phyloP scores from a whole-genome alignment of 495 filamentous ascomycete species.

The Podospora didyma region DNA sequence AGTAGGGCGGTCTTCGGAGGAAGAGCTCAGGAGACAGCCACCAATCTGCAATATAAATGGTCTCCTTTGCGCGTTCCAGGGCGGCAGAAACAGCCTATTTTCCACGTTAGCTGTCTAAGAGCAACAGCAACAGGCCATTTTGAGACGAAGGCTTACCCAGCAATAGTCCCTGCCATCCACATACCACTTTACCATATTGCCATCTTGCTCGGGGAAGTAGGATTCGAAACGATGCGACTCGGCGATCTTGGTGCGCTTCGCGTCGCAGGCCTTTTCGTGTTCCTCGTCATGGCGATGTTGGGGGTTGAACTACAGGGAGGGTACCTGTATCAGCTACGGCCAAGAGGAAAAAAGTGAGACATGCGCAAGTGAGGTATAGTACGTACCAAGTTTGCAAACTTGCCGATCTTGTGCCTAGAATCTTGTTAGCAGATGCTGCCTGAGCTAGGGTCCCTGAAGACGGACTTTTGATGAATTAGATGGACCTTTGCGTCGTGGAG shows the following conservation, averaged over 20 bases:
- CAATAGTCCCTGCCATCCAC: slow-evolving; percentile 91
- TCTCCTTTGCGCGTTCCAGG: slow-evolving; percentile 81
- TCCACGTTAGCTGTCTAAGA: neutral
- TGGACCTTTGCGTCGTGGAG: slow-evolving; percentile 45
- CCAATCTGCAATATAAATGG: slow-evolving; percentile 96
- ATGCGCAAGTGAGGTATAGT: neutral
- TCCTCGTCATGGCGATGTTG: slow-evolving; percentile 94
- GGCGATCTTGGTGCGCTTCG: slow-evolving; percentile 66
- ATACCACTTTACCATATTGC: slow-evolving; percentile 94
- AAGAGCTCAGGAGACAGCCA: slow-evolving; percentile 95
- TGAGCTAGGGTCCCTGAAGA: neutral
- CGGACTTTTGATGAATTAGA: slow-evolving; percentile 47
- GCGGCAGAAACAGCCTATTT: slow-evolving; percentile 71
- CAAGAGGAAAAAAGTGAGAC: neutral
- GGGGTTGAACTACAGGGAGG: slow-evolving; percentile 56
- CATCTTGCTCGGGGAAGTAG: slow-evolving; percentile 79
- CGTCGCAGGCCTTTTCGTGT: slow-evolving; percentile 80
- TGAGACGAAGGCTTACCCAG: slow-evolving; percentile 51
- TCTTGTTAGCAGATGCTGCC: neutral
- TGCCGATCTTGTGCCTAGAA: slow-evolving; percentile 48
- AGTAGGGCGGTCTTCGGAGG: slow-evolving; percentile 74
- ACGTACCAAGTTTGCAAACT: slow-evolving; percentile 49
- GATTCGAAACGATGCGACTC: slow-evolving; percentile 79
- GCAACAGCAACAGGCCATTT: neutral
- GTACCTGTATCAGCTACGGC: slow-evolving; percentile 4